Percentiles rank a stretch among this genome's conserved stretches.
These are phyloP conservation scores for Erythrophleum fordii DNA, from an alignment of 306 rosid species.

Conservation along the genomic window DNA sequence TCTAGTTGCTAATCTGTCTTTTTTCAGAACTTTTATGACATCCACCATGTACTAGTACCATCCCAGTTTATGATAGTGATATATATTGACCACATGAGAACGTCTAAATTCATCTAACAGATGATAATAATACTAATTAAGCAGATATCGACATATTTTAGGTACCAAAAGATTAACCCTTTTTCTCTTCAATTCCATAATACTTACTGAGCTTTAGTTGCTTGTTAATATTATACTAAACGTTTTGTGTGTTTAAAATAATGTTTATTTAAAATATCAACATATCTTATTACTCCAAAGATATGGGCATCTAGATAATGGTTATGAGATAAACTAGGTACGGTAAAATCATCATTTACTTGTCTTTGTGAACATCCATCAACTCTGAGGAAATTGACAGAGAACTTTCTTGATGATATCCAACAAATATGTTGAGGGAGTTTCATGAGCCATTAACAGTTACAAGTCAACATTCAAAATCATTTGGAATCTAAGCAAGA, in stretches of 20 bases:
- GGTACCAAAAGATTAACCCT: background rate
- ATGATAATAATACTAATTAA: background rate
- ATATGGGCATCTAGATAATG: background rate
- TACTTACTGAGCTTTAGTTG: background rate
- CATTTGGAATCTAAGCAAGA: slow-evolving; percentile 17
- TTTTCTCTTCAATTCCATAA: background rate
- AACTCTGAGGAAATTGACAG: slow-evolving; percentile 14
- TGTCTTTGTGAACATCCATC: background rate
- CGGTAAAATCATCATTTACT: slow-evolving; percentile 2
- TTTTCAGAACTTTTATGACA: background rate
- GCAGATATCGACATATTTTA: background rate
- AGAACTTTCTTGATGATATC: background rate
- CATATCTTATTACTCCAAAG: no score
- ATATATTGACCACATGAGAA: background rate
- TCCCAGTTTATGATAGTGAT: background rate
- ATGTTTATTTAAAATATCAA: no score
- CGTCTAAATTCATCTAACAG: background rate
- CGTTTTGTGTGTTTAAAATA: no score
- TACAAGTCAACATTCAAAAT: slow-evolving; percentile 17
- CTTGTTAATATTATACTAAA: background rate
- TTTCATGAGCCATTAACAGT: slow-evolving; percentile 21
- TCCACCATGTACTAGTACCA: background rate
- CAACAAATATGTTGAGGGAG: background rate
- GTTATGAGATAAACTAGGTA: background rate
- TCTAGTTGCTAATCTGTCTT: background rate